Evolutionary conservation across 2,329 filamentous ascomycete genomes (phyloP).

Genomic region (Cadophora gregata): DNA sequence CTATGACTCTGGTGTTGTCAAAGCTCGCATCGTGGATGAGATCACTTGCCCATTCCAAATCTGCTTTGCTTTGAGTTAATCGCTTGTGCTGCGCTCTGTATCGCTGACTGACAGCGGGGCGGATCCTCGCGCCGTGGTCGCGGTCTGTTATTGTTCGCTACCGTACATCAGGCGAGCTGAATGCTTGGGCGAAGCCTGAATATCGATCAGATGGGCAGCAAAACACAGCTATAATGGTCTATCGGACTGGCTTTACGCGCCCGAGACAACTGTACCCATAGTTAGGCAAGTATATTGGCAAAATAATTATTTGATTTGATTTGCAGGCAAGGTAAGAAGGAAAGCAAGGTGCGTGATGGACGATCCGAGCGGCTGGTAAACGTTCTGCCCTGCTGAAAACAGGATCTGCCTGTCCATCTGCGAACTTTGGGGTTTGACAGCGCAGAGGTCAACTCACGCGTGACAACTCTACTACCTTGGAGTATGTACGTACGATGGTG

Average conservation of each 20-base stretch:
- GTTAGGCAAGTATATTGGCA: not conserved
- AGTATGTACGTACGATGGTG: not conserved
- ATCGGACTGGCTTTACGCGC: constrained; percentile 1
- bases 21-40: not conserved
- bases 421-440: not conserved
- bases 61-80: not conserved
- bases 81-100: not conserved
- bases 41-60: constrained; percentile 8
- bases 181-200: not conserved
- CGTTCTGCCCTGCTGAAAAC: not conserved
- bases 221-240: not conserved
- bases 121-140: constrained; percentile 22
- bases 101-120: not conserved
- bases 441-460: constrained; percentile 15
- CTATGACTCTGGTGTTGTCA: constrained; percentile 14
- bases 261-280: not conserved
- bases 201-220: constrained; percentile 10
- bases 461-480: not conserved
- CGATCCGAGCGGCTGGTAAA: constrained; percentile 9
- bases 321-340: not conserved
- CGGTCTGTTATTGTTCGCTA: constrained; percentile 1
- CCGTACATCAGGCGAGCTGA: constrained; percentile 13
- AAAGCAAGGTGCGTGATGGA: not conserved
- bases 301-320: too few relatives aligned
- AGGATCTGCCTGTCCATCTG: not conserved